Conservation (phyloP, 2,329 filamentous ascomycete species). For the Ceratocystis papillata region DNA sequence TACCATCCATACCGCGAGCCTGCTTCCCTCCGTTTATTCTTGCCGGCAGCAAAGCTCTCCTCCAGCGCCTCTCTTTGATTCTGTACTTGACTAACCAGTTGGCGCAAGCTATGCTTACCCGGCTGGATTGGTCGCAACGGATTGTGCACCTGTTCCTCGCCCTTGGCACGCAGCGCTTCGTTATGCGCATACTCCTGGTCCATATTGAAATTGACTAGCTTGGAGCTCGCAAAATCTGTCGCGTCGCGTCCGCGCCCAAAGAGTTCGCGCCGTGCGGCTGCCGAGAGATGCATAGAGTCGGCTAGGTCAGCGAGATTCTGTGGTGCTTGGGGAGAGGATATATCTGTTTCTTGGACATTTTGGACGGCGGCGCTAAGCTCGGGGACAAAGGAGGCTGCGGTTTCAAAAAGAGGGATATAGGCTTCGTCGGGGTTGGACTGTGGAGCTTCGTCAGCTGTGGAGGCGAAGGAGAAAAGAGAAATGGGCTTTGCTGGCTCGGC, state of each 20-base stretch:
- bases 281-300: constrained; percentile 65
- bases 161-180: constrained; percentile 58
- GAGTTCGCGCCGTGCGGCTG: constrained; percentile 66
- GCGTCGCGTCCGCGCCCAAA: constrained; percentile 57
- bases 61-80: constrained; percentile 79
- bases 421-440: constrained; percentile 26
- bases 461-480: constrained; percentile 58
- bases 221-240: constrained; percentile 41
- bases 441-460: constrained; percentile 30
- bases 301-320: constrained; percentile 44
- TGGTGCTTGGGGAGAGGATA: constrained; percentile 24
- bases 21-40: constrained; percentile 69
- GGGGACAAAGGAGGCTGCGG: constrained; percentile 31
- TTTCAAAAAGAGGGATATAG: constrained; percentile 46
- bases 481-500: constrained; percentile 36
- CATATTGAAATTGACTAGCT: constrained; percentile 77
- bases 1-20: constrained; percentile 75
- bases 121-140: constrained; percentile 77
- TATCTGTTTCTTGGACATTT: constrained; percentile 30
- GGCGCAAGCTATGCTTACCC: constrained; percentile 71
- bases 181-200: constrained; percentile 80
- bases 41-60: constrained; percentile 78
- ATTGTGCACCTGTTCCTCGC: constrained; percentile 60
- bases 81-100: constrained; percentile 72
- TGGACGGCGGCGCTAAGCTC: background rate